These are phyloP conservation scores for Neonectria faginata DNA, from an alignment of 2,329 filamentous ascomycete species.

Conservation along the genomic window DNA sequence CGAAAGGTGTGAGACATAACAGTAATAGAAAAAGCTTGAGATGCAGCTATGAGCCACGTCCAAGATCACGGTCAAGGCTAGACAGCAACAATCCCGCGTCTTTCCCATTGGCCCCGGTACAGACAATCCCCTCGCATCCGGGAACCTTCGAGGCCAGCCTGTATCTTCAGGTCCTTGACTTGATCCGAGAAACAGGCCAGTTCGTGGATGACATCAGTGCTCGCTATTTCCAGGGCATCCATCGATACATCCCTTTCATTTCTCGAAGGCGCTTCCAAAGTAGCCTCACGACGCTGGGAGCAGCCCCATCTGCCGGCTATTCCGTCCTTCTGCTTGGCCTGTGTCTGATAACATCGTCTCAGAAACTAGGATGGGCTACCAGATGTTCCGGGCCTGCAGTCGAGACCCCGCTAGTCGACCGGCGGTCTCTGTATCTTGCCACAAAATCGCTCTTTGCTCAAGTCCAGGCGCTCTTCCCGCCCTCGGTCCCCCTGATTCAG, in stretches of 20 bases:
- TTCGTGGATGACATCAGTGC: constrained; percentile 17
- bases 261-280: constrained; percentile 11
- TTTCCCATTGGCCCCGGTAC: background rate
- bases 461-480: background rate
- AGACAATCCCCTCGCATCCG: background rate
- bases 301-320: constrained; percentile 1
- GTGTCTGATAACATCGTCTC: constrained; percentile 4
- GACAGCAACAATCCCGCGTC: background rate
- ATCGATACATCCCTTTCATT: constrained; percentile 14
- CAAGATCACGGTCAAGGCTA: background rate
- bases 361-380: background rate
- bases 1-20: background rate
- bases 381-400: background rate
- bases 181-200: constrained; percentile 5
- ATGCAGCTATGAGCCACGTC: background rate
- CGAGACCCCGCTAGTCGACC: background rate
- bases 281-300: background rate
- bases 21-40: background rate
- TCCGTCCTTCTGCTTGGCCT: constrained; percentile 7
- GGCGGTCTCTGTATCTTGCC: background rate
- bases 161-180: constrained; percentile 1
- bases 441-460: constrained; percentile 10
- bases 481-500: constrained; percentile 3
- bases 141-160: background rate
- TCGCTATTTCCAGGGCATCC: constrained; percentile 9